Base-by-base conservation (phyloP, 106 monocot genomes). In the Dendrobium officinale region DNA sequence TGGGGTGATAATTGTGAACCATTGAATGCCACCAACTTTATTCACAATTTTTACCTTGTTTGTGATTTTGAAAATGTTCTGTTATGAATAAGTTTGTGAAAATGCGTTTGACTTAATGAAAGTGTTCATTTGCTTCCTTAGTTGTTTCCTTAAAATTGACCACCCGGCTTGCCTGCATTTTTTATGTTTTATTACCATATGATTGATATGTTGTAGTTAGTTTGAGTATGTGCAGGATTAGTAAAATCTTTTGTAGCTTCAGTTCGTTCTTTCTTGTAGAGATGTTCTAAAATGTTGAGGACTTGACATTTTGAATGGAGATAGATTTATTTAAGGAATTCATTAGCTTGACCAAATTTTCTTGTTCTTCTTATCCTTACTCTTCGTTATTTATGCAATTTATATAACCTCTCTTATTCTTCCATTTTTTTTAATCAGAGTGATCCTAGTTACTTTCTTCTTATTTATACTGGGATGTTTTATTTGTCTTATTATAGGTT, bases 261-360 rank as follows among this genome's bases (percentile, higher is more conserved):
- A 2, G 20, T 61, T 61, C 61, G 18, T 6, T 61, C n/a, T 61
- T 61, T 61, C 59, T 59, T 59, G 17, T 20, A 20, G 59, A 20
- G 15, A 20, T 1, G 59, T 59, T 59, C 22, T 61, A 17, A 20
- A 6, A 22, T n/a, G 6, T 61, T 61, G 61, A 61, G 61, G 18
- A 4, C 61, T 61, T 61, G 18, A 6, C 61, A 20, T 61, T 61
- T 6, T 61, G 48, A 61, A 4, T 5, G 0, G 20, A 17, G 61
- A 20, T 61, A 6, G 61, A 4, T n/a, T 61, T 20, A 20, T 48
- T 61, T 61, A 6, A 20, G 6, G 61, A 61, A n/a, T 19, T 20
- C 20, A n/a, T 61, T 61, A 61, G 61, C 22, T 61, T 61, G 61
- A 22, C 61, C 61, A 61, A 61, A 61, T 61, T n/a, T 61, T 61